Base-by-base conservation (phyloP, 305 asterid species). In the Vinca major region DNA sequence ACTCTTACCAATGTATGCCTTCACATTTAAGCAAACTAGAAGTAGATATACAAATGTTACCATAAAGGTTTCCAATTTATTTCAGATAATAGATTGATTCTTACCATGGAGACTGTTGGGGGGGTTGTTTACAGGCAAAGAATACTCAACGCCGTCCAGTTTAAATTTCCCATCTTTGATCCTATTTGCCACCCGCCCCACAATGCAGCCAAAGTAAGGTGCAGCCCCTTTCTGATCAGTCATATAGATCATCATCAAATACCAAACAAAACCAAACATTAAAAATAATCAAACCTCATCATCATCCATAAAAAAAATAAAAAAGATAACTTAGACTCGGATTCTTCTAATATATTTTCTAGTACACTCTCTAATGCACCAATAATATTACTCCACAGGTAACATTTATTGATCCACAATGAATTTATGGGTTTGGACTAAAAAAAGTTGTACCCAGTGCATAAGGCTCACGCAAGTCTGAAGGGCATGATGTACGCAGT, bases 141-240 rank as follows among this genome's bases (percentile, higher is more conserved):
- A 65, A 74, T 86, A 69, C 52, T 86, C 84, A 64, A 72, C 77
- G 11, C 97, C 99, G 70, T 93, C 80, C n/a, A 90, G 85, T 40
- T 80, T 70, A 70, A 93, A 93, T 74, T 89, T 89, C 43, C 96
- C 99, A 40, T 84, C 96, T 82, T 82, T 93, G 84, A 90, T 89
- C 85, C 97, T 84, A 74, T 93, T 93, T 41, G 99, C 99, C 65
- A 93, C 99, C 65, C 99, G 89, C 74, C 99, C 99, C 62, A 93
- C 99, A 65, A 93, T 90, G 81, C 97, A 89, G 17, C 99, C 99
- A 76, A 93, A 93, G 73, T 81, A 93, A 61, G 96, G 96, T 6
- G 95, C 84, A 66, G 79, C 88, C 41, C 96, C 96, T 86, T 86
- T 86, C 99, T 93, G 86, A 69, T 71, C 65, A 80, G 37, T 66